These are phyloP conservation scores for Epichloe gansuensis DNA, from an alignment of 2,329 filamentous ascomycete species.

Conservation along the genomic window DNA sequence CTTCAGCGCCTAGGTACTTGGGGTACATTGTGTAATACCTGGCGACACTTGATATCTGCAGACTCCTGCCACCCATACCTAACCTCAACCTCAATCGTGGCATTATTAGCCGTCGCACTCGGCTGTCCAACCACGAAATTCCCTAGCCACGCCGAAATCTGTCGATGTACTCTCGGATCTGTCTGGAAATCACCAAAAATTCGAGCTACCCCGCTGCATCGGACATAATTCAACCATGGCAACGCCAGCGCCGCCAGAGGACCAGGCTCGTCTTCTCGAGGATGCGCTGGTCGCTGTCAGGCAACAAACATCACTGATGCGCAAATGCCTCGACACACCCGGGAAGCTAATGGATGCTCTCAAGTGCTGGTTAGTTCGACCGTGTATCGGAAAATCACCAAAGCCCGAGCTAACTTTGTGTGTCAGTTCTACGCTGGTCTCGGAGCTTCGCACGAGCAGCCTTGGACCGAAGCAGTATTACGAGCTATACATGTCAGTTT, in stretches of 20 bases:
- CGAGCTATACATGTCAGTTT: constrained; percentile 98
- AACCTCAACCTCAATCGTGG: background rate
- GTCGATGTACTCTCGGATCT: constrained; percentile 15
- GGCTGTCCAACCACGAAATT: background rate
- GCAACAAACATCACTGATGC: constrained; percentile 95
- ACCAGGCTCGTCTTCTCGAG: constrained; percentile 86
- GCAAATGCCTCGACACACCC: constrained; percentile 90
- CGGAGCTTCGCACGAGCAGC: constrained; percentile 93
- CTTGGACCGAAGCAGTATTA: constrained; percentile 99
- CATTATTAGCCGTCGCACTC: background rate
- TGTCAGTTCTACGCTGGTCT: constrained; percentile 84
- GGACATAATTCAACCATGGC: constrained; percentile 24
- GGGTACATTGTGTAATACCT: background rate
- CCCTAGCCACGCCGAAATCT: constrained; percentile 1
- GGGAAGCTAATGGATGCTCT: constrained; percentile 99
- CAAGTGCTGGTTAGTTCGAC: constrained; percentile 79
- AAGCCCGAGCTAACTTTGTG: constrained; percentile 4
- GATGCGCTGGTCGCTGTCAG: constrained; percentile 93
- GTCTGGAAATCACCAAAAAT: constrained; percentile 8
- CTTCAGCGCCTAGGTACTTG: background rate
- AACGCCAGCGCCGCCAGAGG: constrained; percentile 55
- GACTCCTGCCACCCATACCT: background rate
- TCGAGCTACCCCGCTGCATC: constrained; percentile 21
- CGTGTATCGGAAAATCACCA: background rate
- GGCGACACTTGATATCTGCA: background rate